phyloP scores from a whole-genome alignment of 352 stramenopile species.

The Phytophthora cactorum region DNA sequence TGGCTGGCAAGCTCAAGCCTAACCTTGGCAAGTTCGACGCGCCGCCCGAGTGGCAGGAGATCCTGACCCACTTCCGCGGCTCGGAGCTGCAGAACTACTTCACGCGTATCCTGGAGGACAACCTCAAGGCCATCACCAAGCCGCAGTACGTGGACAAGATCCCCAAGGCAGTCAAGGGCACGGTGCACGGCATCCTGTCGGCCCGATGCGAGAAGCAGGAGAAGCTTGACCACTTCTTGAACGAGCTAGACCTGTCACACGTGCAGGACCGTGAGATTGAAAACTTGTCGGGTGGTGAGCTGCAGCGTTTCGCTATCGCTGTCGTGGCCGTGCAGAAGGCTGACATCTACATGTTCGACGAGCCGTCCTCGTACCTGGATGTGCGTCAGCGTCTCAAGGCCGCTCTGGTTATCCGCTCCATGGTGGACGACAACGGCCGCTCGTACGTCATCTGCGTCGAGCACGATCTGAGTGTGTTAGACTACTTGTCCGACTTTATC shows the following conservation, averaged over 20 bases:
- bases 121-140: slow-evolving; percentile 99
- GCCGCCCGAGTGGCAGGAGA: slow-evolving; percentile 99
- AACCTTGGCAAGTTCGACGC: slow-evolving; percentile 98
- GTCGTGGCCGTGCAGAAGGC: slow-evolving; percentile 95
- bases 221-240: slow-evolving; percentile 84
- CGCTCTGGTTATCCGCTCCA: slow-evolving; percentile 97
- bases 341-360: slow-evolving; percentile 99
- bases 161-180: slow-evolving; percentile 95
- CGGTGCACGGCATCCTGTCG: slow-evolving; percentile 94
- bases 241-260: slow-evolving; percentile 96
- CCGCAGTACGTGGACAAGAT: slow-evolving; percentile 99
- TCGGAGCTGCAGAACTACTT: slow-evolving; percentile 99
- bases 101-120: slow-evolving; percentile 98
- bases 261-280: slow-evolving; percentile 97
- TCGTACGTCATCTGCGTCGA: slow-evolving; percentile 99
- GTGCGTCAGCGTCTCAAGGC: slow-evolving; percentile 99
- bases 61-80: slow-evolving; percentile 98
- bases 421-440: slow-evolving; percentile 90
- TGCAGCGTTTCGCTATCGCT: slow-evolving; percentile 99
- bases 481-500: slow-evolving; percentile 99
- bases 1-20: slow-evolving; percentile 99
- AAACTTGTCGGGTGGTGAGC: slow-evolving; percentile 97
- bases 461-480: slow-evolving; percentile 99
- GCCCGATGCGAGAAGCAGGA: slow-evolving; percentile 93
- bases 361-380: slow-evolving; percentile 99